A percentile compares a stretch with the other conserved stretches of the same genome.
Conservation (phyloP, 805 yeast species). For the Pichia cephalocereana region DNA sequence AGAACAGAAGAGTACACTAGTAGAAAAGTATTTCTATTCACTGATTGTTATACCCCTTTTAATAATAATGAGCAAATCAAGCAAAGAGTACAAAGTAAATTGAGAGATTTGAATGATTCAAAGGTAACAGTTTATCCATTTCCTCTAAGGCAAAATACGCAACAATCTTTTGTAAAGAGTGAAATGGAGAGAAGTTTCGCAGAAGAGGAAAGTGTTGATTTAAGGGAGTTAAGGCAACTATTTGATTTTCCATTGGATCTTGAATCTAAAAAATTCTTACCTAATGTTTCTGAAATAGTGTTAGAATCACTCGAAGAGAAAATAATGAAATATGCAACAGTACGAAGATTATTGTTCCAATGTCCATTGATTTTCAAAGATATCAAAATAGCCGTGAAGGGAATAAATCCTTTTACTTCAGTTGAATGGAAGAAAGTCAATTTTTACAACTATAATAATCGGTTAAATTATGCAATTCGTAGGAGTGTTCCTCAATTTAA, state of each 20-base stretch:
- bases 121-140: slow-evolving; percentile 54
- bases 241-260: slow-evolving; percentile 6
- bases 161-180: slow-evolving; percentile 32
- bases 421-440: slow-evolving; percentile 16
- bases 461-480: slow-evolving; percentile 42
- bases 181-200: slow-evolving; percentile 28
- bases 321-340: slow-evolving; percentile 49
- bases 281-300: slow-evolving; percentile 33
- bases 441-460: slow-evolving; percentile 46
- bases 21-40: slow-evolving; percentile 59
- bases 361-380: slow-evolving; percentile 48
- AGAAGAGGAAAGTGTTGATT: neutral
- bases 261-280: slow-evolving; percentile 14
- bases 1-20: slow-evolving; percentile 39
- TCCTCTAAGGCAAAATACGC: slow-evolving; percentile 31
- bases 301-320: slow-evolving; percentile 35
- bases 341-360: slow-evolving; percentile 53
- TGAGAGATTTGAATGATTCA: slow-evolving; percentile 50
- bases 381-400: slow-evolving; percentile 59
- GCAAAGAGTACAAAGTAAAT: slow-evolving; percentile 43
- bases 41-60: slow-evolving; percentile 66
- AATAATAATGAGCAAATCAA: slow-evolving; percentile 31
- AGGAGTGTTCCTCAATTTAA: slow-evolving; percentile 34
- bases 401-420: slow-evolving; percentile 48
- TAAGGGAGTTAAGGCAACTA: slow-evolving; percentile 4